A percentile compares a stretch with the other conserved stretches of the same genome.
phyloP scores from a whole-genome alignment of 805 yeast species.

The Hanseniaspora vineae region DNA sequence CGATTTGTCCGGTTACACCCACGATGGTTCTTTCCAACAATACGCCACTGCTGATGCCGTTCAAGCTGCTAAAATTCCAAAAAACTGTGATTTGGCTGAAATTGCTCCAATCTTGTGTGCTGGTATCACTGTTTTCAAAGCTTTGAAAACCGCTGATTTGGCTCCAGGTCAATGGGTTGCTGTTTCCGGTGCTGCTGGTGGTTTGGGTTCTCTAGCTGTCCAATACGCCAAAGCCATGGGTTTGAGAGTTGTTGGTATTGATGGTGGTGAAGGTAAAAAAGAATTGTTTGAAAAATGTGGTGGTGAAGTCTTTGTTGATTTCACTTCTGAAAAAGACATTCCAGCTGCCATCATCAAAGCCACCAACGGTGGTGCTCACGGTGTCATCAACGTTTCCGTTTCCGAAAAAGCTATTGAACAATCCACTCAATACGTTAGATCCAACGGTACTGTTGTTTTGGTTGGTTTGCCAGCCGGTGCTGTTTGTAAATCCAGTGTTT shows the following conservation, averaged over 20 bases:
- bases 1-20: constrained; percentile 63
- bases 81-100: constrained; percentile 40
- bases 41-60: constrained; percentile 55
- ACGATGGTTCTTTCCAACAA: constrained; percentile 57
- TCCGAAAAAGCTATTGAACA: constrained; percentile 39
- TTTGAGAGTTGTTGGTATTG: constrained; percentile 54
- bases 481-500: constrained; percentile 32
- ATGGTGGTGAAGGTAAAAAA: constrained; percentile 64
- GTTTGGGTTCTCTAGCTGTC: constrained; percentile 63
- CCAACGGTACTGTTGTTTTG: constrained; percentile 47
- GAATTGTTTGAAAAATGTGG: constrained; percentile 41
- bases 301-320: constrained; percentile 52
- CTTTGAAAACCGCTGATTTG: constrained; percentile 44
- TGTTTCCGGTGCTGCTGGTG: constrained; percentile 73
- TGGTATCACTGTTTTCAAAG: constrained; percentile 58
- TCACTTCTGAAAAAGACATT: constrained; percentile 37
- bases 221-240: constrained; percentile 74
- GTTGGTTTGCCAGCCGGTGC: constrained; percentile 51
- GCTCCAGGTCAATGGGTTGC: constrained; percentile 62
- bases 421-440: constrained; percentile 39
- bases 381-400: constrained; percentile 52
- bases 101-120: constrained; percentile 57
- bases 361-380: constrained; percentile 57
- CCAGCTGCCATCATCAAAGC: constrained; percentile 32
- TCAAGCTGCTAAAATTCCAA: constrained; percentile 48